These are phyloP conservation scores for Bromus sterilis DNA, from an alignment of 176 grass and related monocot species.

Conservation along the genomic window DNA sequence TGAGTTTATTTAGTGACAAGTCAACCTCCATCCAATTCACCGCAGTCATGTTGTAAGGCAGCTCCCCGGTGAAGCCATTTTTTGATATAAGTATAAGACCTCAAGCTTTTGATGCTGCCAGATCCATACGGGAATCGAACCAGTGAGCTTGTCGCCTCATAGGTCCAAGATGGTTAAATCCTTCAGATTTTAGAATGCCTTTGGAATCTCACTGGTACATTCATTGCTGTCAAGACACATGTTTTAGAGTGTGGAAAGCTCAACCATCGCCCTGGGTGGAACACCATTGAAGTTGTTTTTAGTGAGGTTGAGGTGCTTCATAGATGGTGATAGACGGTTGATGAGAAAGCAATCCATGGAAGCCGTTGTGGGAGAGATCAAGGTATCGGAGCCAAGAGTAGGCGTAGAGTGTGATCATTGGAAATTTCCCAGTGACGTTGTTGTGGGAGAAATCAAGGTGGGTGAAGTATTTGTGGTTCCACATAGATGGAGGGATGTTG, in stretches of 20 bases:
- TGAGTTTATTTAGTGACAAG: slow-evolving; percentile 35
- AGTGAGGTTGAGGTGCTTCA: background rate
- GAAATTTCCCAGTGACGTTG: background rate
- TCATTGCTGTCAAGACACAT: background rate
- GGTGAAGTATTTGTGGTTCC: background rate
- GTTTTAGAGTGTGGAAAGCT: background rate
- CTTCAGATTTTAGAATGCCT: background rate
- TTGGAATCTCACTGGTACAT: slow-evolving; percentile 25
- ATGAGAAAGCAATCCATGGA: background rate
- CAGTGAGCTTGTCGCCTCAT: slow-evolving; percentile 8
- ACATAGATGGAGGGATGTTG: background rate
- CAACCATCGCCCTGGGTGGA: background rate
- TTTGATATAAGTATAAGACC: background rate
- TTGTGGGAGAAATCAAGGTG: background rate
- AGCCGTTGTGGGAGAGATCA: background rate
- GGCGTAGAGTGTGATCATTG: background rate
- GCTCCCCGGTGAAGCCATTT: slow-evolving; percentile 23
- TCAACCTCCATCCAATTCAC: slow-evolving; percentile 20
- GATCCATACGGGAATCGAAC: slow-evolving; percentile 31
- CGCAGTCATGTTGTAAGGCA: background rate
- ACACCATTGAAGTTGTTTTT: background rate
- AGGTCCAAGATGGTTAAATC: slow-evolving; percentile 19
- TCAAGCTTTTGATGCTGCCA: slow-evolving; percentile 33
- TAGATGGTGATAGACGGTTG: background rate
- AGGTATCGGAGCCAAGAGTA: background rate